Evolutionary conservation across 75 land plant genomes (phyloP).

Genomic region (Ceratopteris richardii): DNA sequence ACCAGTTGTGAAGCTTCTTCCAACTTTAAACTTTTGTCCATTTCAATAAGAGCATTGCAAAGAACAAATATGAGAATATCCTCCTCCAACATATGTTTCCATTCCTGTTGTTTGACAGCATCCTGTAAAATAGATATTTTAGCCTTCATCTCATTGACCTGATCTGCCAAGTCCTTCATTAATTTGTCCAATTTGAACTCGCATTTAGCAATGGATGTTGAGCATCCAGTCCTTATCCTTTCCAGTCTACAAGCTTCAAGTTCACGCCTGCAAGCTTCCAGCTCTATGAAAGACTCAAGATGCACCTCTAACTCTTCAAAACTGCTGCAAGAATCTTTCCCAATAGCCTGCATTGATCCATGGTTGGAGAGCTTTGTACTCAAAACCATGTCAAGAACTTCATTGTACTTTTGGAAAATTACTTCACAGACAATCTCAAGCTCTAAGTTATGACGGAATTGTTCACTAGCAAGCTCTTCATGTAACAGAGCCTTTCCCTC

Average conservation of each 20-base stretch:
- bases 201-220: slow-evolving; percentile 5
- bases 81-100: slow-evolving; percentile 4
- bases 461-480: not conserved
- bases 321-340: not conserved
- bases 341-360: not conserved
- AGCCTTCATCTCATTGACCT: slow-evolving; percentile 7
- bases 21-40: not conserved
- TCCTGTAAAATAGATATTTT: slow-evolving; percentile 2
- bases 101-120: slow-evolving; percentile 5
- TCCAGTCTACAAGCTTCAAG: slow-evolving; percentile 6
- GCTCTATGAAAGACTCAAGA: not conserved
- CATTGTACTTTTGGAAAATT: not conserved
- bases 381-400: not conserved
- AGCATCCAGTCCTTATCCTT: slow-evolving; percentile 2
- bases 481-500: not conserved
- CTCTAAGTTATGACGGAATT: not conserved
- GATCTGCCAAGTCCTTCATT: slow-evolving; percentile 1
- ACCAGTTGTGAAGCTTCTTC: not conserved
- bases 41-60: not conserved
- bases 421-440: slow-evolving; percentile 4
- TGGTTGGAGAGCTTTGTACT: not conserved
- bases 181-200: slow-evolving; percentile 5
- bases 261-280: not conserved
- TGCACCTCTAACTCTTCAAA: not conserved
- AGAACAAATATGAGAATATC: not conserved